A percentile compares a stretch with the other conserved stretches of the same genome.
Conservation (phyloP, 495 filamentous ascomycete genomes). For the Podospora pseudocomata region DNA sequence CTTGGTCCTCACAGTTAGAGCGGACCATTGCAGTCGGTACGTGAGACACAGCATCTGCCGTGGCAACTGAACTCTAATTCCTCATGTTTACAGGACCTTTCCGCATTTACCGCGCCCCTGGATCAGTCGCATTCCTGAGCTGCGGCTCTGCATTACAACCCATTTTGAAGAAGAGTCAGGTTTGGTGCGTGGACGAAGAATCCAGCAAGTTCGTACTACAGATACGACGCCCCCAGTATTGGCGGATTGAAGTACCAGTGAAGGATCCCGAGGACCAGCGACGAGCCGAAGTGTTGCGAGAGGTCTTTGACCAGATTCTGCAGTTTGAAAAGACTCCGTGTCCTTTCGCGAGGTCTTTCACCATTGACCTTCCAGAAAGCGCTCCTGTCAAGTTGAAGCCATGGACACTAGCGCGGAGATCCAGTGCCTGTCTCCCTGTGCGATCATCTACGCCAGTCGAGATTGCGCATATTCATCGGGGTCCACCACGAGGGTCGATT, state of each 20-base stretch:
- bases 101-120: conserved; percentile 74
- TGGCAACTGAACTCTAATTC: conserved; percentile 11
- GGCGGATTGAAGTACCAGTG: conserved; percentile 79
- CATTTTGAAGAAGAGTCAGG: conserved; percentile 83
- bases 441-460: conserved; percentile 28
- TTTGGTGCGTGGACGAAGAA: conserved; percentile 85
- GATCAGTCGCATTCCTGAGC: conserved; percentile 78
- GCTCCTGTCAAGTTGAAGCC: conserved; percentile 64
- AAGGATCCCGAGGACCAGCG: conserved; percentile 54
- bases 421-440: conserved; percentile 27
- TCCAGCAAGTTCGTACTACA: conserved; percentile 76
- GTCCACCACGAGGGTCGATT: conserved; percentile 13
- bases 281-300: conserved; percentile 62
- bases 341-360: conserved; percentile 75
- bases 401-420: conserved; percentile 60
- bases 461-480: conserved; percentile 21
- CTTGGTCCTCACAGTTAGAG: conserved; percentile 73
- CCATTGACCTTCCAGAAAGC: conserved; percentile 67
- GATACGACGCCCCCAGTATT: conserved; percentile 75
- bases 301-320: conserved; percentile 63
- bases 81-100: conserved; percentile 56
- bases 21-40: conserved; percentile 74
- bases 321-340: conserved; percentile 84
- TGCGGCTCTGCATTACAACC: conserved; percentile 76
- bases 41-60: conserved; percentile 19